Evolutionary conservation across 1,284 basidiomycete genomes (phyloP), one percentile per base, ranked within the genome.

Genomic region (Porodaedalea pini): DNA sequence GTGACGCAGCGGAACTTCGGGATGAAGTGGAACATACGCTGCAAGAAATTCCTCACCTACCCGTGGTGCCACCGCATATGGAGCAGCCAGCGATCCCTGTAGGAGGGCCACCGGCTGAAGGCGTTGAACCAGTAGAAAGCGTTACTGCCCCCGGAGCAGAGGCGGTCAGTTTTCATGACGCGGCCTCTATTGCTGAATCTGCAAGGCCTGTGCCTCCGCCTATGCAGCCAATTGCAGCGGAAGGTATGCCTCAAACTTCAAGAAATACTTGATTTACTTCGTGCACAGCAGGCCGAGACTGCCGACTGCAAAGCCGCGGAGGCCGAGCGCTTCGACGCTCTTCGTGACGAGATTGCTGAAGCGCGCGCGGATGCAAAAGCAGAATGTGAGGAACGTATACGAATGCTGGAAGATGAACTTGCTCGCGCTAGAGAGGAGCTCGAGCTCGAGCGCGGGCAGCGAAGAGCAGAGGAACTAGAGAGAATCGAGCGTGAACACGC

Each of bases 391-490:
- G 73, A 72, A 11, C 78, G 82, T n/a, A 83, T 88, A 39, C 69
- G 68, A n/a, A 77, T 77, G 5, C 71, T 90, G 32, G 82, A 88
- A 64, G 79, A 81, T 1, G 84, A 90, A 61, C 70, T 89, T n/a
- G 74, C 76, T 6, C 71, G 72, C 2, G 73, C 81, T 3, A 78
- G 79, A 29, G 76, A 71, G 23, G 84, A 88, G 54, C 73, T 78
- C 13, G 77, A 78, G 50, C 65, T 70, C 51, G 86, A 89, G 67
- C 78, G 77, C 51, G 75, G 82, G 59, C 71, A 80, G 55, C 74
- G 82, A 23, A 65, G 73, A 40, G 78, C 78, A 2, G 81, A 85
- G 58, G 83, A 85, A 47, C 74, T 80, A 0, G 85, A 86, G 62
- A 73, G 78, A 29, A 74, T 79, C 41, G 85, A 86, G 63, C 74